Conservation (phyloP, 345 rosid species). For the Psidium guajava region DNA sequence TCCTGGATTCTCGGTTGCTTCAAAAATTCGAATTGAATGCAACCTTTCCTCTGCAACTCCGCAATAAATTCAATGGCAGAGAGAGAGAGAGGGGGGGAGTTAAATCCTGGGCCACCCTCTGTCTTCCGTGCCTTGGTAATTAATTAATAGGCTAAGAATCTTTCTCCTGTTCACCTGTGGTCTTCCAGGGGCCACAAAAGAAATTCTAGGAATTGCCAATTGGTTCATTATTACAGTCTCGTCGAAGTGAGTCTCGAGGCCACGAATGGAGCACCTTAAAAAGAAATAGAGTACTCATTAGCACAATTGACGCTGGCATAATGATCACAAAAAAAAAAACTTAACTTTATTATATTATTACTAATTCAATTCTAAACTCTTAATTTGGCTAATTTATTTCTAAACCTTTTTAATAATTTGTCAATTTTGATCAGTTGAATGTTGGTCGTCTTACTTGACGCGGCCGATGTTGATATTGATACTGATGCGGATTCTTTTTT, state of each 20-base stretch:
- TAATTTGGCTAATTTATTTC: rapidly evolving
- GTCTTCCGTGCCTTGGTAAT: neutral
- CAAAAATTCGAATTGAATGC: neutral
- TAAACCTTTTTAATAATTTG: rapidly evolving
- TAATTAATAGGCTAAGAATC: neutral
- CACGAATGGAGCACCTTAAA: neutral
- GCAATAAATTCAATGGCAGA: neutral
- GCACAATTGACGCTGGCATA: neutral
- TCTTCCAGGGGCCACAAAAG: neutral
- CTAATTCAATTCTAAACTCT: rapidly evolving
- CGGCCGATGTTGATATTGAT: too few relatives aligned
- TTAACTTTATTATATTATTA: neutral
- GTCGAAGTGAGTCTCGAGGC: neutral
- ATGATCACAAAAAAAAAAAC: neutral
- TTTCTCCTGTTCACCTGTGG: neutral
- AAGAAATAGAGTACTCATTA: neutral
- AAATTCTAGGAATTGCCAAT: neutral
- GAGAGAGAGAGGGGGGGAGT: neutral
- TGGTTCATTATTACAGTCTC: neutral
- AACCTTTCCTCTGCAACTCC: neutral
- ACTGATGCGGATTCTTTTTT: rapidly evolving
- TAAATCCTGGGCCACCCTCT: neutral
- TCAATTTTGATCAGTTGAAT: neutral
- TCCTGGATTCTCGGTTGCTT: neutral
- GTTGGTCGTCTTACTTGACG: rapidly evolving